A percentile compares a stretch with the other conserved stretches of the same genome.
These are phyloP conservation scores for Thermomucor indicae-seudaticae DNA, from an alignment of 371 early-diverging fungal genomes.

Conservation along the genomic window DNA sequence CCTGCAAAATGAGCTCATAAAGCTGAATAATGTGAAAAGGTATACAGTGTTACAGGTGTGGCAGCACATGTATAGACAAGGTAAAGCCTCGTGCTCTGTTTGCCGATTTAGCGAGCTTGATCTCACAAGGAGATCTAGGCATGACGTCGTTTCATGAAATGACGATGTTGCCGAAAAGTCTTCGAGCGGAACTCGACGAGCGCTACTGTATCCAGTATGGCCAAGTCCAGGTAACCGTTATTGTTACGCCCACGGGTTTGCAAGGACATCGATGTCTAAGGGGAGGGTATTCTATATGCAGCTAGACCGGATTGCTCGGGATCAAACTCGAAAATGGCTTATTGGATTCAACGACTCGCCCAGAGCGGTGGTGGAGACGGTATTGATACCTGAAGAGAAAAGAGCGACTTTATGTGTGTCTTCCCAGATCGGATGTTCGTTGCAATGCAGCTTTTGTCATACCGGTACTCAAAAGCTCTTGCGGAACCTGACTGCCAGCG, in stretches of 20 bases:
- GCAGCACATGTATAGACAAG: slow-evolving; percentile 64
- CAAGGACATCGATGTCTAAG: not conserved
- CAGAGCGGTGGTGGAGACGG: slow-evolving; percentile 59
- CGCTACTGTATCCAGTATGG: slow-evolving; percentile 60
- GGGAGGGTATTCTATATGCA: not conserved
- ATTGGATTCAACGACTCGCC: slow-evolving; percentile 34
- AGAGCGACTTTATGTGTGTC: slow-evolving; percentile 86
- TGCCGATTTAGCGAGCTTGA: no score
- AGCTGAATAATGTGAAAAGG: slow-evolving; percentile 4
- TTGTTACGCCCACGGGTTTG: not conserved
- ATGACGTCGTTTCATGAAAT: slow-evolving; percentile 57
- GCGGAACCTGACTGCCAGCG: slow-evolving; percentile 6
- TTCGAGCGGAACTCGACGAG: slow-evolving; percentile 46
- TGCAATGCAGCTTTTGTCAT: slow-evolving; percentile 88
- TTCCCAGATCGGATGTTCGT: slow-evolving; percentile 87
- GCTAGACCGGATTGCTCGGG: slow-evolving; percentile 8
- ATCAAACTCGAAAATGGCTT: slow-evolving; percentile 14
- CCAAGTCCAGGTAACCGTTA: slow-evolving; percentile 43
- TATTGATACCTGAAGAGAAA: slow-evolving; percentile 63
- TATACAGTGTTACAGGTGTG: slow-evolving; percentile 62
- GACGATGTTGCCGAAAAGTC: slow-evolving; percentile 52
- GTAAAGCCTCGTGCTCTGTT: no score
- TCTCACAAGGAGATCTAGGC: no score
- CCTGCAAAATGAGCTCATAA: no score
- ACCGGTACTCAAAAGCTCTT: slow-evolving; percentile 67